These are phyloP conservation scores for Boletus tomentosulus DNA, from an alignment of 768 basidiomycete genomes.

Conservation along the genomic window DNA sequence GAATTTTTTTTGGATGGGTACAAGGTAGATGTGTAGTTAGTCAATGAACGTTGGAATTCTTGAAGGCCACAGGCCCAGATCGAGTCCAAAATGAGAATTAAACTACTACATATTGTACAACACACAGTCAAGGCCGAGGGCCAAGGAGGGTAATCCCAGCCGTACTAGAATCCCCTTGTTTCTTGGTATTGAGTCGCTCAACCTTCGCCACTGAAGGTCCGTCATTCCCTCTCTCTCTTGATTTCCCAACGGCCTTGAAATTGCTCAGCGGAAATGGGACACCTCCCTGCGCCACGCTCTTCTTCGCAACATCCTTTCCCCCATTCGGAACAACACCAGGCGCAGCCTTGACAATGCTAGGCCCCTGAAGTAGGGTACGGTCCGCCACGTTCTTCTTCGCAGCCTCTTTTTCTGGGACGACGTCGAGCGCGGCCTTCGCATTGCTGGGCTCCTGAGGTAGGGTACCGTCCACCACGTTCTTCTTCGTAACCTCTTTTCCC, in stretches of 20 bases:
- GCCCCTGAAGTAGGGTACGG: too few species aligned
- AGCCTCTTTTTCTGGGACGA: too few species aligned
- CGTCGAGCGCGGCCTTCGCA: too few species aligned
- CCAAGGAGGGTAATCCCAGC: background rate
- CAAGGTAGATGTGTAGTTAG: background rate
- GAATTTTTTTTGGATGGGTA: background rate
- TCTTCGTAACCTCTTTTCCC: too few species aligned
- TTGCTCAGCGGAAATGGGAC: background rate
- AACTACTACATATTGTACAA: background rate
- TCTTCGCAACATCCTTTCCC: too few species aligned
- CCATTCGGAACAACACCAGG: too few species aligned
- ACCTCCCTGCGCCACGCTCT: background rate
- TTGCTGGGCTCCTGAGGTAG: too few species aligned
- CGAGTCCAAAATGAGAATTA: background rate
- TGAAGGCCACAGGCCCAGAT: background rate
- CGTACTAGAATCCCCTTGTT: background rate
- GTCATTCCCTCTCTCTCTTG: background rate
- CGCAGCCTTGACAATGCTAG: too few species aligned
- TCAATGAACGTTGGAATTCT: too few species aligned
- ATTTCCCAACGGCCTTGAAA: background rate
- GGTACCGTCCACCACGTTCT: too few species aligned
- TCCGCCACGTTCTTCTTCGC: background rate
- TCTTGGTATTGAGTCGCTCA: background rate
- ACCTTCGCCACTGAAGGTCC: background rate
- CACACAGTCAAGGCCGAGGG: background rate